Conservation (phyloP, 78 protist genomes). For the Cavenderia fasciculata region DNA sequence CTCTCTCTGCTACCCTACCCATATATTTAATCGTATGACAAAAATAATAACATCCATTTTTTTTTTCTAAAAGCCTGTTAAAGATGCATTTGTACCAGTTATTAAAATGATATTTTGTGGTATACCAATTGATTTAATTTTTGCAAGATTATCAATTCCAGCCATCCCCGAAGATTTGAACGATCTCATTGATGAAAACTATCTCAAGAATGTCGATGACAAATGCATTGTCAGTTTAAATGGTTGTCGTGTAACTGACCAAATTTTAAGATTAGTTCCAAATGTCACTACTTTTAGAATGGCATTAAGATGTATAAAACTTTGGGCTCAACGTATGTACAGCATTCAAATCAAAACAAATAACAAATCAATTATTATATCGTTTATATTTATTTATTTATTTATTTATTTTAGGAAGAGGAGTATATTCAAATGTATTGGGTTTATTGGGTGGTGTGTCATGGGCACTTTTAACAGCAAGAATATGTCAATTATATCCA, state of each 20-base stretch:
- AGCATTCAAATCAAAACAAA: background rate
- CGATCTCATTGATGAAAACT: conserved; percentile 69
- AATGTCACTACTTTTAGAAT: conserved; percentile 85
- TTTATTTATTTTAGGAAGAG: conserved; percentile 78
- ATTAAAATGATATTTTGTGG: conserved; percentile 93
- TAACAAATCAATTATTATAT: background rate
- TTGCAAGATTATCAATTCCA: conserved; percentile 81
- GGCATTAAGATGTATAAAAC: conserved; percentile 92
- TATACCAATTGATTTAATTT: conserved; percentile 93
- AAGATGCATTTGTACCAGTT: conserved; percentile 95
- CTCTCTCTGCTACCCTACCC: background rate
- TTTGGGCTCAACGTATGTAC: conserved; percentile 94
- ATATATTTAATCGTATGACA: background rate
- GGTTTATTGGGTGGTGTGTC: conserved; percentile 98
- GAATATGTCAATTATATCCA: conserved; percentile 97
- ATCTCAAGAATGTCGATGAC: conserved; percentile 85
- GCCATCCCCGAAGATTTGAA: conserved; percentile 85
- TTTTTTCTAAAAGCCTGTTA: conserved; percentile 68
- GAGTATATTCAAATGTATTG: conserved; percentile 91
- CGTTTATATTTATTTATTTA: background rate
- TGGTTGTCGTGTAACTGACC: conserved; percentile 95
- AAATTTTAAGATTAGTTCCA: conserved; percentile 94
- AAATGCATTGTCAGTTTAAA: conserved; percentile 76
- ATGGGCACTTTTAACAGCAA: conserved; percentile 96
- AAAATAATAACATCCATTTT: background rate